Evolutionary conservation across 2,329 filamentous ascomycete species (phyloP).

Genomic region (Didymella pinodella): DNA sequence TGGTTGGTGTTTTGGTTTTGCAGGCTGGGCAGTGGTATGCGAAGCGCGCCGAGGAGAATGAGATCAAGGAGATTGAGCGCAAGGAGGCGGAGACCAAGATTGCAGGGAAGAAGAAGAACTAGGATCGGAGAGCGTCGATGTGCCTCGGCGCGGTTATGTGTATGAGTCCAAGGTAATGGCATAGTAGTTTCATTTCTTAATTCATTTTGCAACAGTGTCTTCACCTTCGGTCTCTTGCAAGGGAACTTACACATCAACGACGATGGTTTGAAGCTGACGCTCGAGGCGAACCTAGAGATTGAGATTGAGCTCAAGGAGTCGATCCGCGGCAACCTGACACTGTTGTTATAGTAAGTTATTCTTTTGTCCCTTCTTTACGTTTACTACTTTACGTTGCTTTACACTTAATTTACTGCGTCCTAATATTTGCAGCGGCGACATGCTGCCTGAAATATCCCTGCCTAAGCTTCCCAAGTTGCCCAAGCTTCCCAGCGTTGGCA

Average conservation of each 20-base stretch:
- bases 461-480: slow-evolving; percentile 15
- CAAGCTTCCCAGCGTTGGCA: slow-evolving; percentile 3
- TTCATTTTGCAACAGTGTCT: neutral
- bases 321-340: slow-evolving; percentile 82
- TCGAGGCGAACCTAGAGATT: slow-evolving; percentile 82
- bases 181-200: slow-evolving; percentile 2
- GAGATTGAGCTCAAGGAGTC: slow-evolving; percentile 87
- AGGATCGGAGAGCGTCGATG: neutral
- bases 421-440: slow-evolving; percentile 20
- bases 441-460: slow-evolving; percentile 17
- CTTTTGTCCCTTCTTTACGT: neutral
- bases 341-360: slow-evolving; percentile 74
- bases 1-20: slow-evolving; percentile 89
- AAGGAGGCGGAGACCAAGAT: slow-evolving; percentile 46
- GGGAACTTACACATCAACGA: slow-evolving; percentile 44
- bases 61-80: slow-evolving; percentile 71
- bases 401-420: slow-evolving; percentile 8
- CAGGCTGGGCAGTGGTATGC: slow-evolving; percentile 99
- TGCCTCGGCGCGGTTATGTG: neutral
- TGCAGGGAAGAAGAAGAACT: slow-evolving; percentile 48
- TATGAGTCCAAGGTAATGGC: neutral
- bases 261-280: slow-evolving; percentile 73
- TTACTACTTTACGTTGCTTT: neutral
- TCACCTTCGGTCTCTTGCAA: neutral
- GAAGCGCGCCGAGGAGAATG: slow-evolving; percentile 88